Evolutionary conservation across 768 basidiomycete genomes (phyloP).

Genomic region (Mycena pura): DNA sequence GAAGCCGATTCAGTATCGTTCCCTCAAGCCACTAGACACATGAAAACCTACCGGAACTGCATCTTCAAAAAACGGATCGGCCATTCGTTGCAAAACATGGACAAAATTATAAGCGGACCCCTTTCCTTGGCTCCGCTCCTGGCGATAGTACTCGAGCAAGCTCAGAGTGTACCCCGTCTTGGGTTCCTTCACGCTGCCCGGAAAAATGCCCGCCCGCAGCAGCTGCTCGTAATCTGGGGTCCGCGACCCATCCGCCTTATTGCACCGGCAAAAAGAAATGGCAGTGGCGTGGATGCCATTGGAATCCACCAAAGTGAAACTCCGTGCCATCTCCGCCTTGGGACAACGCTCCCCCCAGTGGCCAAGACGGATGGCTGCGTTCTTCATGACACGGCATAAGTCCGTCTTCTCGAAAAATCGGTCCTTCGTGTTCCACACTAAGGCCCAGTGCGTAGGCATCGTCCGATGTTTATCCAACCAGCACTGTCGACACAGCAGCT

Average conservation of each 20-base stretch:
- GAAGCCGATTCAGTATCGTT: not conserved
- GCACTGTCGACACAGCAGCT: not conserved
- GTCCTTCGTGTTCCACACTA: not conserved
- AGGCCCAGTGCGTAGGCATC: too few species aligned
- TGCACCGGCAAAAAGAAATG: constrained; percentile 3
- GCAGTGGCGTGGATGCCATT: constrained; percentile 14
- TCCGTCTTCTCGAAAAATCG: not conserved
- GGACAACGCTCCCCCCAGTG: not conserved
- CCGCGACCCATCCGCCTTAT: too few species aligned
- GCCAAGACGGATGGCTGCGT: not conserved
- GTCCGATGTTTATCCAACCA: not conserved
- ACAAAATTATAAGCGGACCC: too few species aligned
- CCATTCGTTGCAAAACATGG: not conserved
- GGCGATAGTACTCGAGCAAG: not conserved
- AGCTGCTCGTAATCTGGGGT: too few species aligned
- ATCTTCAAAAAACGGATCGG: not conserved
- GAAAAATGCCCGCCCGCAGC: too few species aligned
- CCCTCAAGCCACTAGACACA: not conserved
- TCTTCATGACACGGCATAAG: constrained; percentile 1
- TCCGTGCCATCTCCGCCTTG: not conserved
- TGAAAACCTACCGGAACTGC: constrained; percentile 1
- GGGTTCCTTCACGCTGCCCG: too few species aligned
- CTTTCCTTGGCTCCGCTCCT: constrained; percentile 1
- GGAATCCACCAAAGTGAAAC: constrained; percentile 4
- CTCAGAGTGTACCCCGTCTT: not conserved